Percentiles rank a stretch among this genome's conserved stretches.
phyloP scores from a whole-genome alignment of 331 rosid genomes.

The Acacia pycnantha region DNA sequence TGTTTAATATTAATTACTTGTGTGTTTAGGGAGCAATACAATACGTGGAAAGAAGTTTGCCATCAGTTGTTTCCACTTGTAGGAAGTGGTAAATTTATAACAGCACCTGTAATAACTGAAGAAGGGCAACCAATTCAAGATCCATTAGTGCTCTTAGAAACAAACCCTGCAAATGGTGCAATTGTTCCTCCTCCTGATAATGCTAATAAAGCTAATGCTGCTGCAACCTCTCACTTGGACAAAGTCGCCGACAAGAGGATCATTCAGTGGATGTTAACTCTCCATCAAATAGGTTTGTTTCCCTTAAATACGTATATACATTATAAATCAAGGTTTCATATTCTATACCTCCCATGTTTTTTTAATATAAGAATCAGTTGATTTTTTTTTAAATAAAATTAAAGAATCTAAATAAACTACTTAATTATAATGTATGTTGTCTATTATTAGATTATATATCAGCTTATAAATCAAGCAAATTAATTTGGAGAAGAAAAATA shows the following conservation, averaged over 20 bases:
- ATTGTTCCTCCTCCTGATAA: constrained; percentile 44
- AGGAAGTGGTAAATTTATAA: constrained; percentile 92
- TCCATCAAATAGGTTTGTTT: constrained; percentile 86
- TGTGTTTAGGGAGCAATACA: constrained; percentile 55
- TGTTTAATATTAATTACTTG: not conserved
- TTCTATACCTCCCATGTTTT: not conserved
- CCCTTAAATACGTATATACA: not conserved
- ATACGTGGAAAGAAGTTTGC: constrained; percentile 81
- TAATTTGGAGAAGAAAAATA: no score
- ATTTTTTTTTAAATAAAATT: no score
- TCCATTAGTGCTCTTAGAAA: constrained; percentile 77
- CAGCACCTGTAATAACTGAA: constrained; percentile 82
- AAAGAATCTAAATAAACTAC: no score
- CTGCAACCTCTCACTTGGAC: constrained; percentile 30
- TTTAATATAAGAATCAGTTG: no score
- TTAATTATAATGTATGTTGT: no score
- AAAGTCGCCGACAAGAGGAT: constrained; percentile 57
- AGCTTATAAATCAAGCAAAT: no score
- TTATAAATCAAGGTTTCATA: not conserved
- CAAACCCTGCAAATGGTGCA: constrained; percentile 50
- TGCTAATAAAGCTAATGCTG: not conserved
- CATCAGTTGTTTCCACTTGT: constrained; percentile 73
- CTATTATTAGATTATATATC: no score
- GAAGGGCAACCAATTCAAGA: constrained; percentile 77
- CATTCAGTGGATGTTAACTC: constrained; percentile 92